A percentile compares a stretch with the other conserved stretches of the same genome.
These are phyloP conservation scores for Hypoxylon sp. DNA, from an alignment of 2,329 filamentous ascomycete genomes.

Conservation along the genomic window DNA sequence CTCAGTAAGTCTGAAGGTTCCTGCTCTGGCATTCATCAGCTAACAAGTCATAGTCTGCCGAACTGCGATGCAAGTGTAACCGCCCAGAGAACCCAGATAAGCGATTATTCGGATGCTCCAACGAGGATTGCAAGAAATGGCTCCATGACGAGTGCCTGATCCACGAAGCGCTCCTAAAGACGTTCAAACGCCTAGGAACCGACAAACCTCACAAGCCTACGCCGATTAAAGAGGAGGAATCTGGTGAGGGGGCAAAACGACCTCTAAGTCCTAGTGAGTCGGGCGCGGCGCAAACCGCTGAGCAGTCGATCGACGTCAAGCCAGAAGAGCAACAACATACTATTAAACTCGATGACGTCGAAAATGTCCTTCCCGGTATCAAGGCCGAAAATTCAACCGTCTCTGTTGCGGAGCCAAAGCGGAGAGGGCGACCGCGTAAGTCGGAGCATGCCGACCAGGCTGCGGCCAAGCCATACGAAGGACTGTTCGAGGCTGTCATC, in stretches of 20 bases:
- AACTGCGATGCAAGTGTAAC: conserved; percentile 71
- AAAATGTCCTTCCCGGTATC: conserved; percentile 47
- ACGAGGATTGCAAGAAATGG: conserved; percentile 70
- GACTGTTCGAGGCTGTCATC: conserved; percentile 67
- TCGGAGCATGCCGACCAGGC: conserved; percentile 56
- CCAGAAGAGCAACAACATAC: conserved; percentile 58
- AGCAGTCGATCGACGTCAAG: conserved; percentile 69
- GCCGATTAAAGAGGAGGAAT: conserved; percentile 58
- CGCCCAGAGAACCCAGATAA: conserved; percentile 75
- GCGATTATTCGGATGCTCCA: conserved; percentile 71
- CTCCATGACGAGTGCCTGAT: conserved; percentile 75
- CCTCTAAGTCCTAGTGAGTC: conserved; percentile 68
- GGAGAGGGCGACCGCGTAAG: conserved; percentile 59
- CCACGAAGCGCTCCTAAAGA: conserved; percentile 66
- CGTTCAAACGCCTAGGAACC: conserved; percentile 66
- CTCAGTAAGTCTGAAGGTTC: conserved; percentile 63
- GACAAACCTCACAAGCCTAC: conserved; percentile 65
- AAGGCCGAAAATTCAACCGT: conserved; percentile 57
- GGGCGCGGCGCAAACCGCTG: conserved; percentile 63
- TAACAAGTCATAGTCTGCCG: conserved; percentile 62
- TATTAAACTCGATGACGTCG: conserved; percentile 56
- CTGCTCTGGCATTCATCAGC: conserved; percentile 24
- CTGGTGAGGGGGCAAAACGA: conserved; percentile 58
- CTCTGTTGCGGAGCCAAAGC: conserved; percentile 53
- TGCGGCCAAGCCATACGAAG: conserved; percentile 64